A percentile compares a stretch with the other conserved stretches of the same genome.
phyloP scores from a whole-genome alignment of 129 eudicot genomes.

The Pittosporum tobira region DNA sequence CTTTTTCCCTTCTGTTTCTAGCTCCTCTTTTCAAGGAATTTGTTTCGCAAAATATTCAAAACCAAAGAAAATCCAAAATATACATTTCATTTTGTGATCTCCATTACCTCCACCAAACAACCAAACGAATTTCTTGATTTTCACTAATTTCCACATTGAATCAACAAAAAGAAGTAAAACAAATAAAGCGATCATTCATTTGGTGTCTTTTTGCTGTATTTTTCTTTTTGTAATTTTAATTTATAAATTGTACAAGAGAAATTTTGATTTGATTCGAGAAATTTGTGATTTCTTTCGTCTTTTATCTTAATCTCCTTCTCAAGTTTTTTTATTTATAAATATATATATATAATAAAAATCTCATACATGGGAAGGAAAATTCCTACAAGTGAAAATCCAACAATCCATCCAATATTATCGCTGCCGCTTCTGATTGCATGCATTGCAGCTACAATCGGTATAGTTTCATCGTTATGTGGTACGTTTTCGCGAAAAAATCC shows the following conservation, averaged over 20 bases:
- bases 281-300: neutral
- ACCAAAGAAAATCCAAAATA: conserved; percentile 8
- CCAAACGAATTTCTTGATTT: conserved; percentile 14
- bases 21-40: conserved; percentile 37
- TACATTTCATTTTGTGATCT: conserved; percentile 16
- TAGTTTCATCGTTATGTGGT: conserved; percentile 56
- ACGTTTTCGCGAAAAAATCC: conserved; percentile 21
- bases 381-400: conserved; percentile 24
- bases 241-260: neutral
- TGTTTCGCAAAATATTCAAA: conserved; percentile 24
- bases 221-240: neutral
- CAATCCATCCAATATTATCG: conserved; percentile 27
- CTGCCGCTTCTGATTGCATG: conserved; percentile 30
- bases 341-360: conserved; percentile 16
- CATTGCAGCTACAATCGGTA: conserved; percentile 33
- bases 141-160: conserved; percentile 2
- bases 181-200: neutral
- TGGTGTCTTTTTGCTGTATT: too few species aligned
- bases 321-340: conserved; percentile 13
- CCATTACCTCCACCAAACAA: conserved; percentile 15
- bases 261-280: neutral
- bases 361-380: conserved; percentile 54
- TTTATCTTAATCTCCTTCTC: neutral
- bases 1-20: conserved; percentile 18
- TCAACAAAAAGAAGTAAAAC: neutral